Conservation (phyloP, 495 filamentous ascomycete genomes). For the Pseudoneurospora amorphoporcata region DNA sequence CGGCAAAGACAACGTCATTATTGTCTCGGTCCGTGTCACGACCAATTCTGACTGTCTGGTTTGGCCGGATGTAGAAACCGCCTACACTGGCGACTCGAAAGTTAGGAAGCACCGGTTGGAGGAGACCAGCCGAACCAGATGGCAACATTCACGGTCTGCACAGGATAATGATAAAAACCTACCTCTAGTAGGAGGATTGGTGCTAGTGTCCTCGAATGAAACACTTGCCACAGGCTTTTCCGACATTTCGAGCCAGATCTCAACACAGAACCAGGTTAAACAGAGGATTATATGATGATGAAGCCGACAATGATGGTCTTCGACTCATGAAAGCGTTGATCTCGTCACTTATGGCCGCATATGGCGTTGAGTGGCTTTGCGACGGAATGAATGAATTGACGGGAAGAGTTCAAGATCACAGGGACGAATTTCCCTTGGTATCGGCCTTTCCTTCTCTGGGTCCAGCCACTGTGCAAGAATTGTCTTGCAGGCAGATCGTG, state of each 20-base stretch:
- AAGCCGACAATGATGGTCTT: neutral
- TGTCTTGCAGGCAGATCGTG: neutral
- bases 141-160: neutral
- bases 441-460: neutral
- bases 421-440: neutral
- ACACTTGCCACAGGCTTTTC: constrained; percentile 2
- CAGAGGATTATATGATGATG: neutral
- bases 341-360: neutral
- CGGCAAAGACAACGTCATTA: constrained; percentile 30
- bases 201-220: constrained; percentile 9
- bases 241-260: neutral
- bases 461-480: neutral
- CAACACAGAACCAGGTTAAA: neutral
- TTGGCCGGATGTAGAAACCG: constrained; percentile 10
- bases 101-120: neutral
- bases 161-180: neutral
- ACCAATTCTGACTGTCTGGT: constrained; percentile 26
- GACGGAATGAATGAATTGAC: neutral
- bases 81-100: neutral
- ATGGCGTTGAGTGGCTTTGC: neutral
- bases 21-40: constrained; percentile 19
- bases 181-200: constrained; percentile 5
- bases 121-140: neutral
- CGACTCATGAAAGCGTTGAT: neutral
- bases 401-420: neutral